Evolutionary conservation across 331 rosid species (phyloP), one percentile per base, ranked within the genome.

Genomic region (Acacia concinna): DNA sequence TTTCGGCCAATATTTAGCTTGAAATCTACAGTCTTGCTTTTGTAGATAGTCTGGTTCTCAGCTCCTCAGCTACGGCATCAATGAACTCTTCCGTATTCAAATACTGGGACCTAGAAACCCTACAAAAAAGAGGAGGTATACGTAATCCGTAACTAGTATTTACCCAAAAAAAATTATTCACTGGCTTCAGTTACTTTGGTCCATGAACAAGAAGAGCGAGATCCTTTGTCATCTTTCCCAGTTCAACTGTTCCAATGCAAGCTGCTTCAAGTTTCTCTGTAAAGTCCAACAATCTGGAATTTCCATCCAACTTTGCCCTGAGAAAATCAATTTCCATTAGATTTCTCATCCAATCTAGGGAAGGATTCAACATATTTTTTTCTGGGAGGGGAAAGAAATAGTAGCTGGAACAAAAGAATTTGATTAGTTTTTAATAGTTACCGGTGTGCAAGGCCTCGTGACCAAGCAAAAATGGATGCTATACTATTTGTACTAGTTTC

Each of bases 401-500:
- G 18, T 4, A 67, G 31, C 18, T 37, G 11, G 72, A 14, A 57
- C 15, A 60, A 4, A 30, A 27, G 13, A 23, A n/a, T 37, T 21
- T 40, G 73, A 67, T 12, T 21, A 68, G 34, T 43, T 77, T 47
- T 68, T 51, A 40, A 56, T 34, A 4, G 13, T 57, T 84, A 92
- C 98, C 98, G 85, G 81, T 94, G 98, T 15, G 97, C 91, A 72
- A 94, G 97, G 73, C 98, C 98, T 6, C 90, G 85, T 17, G 98
- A 83, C 98, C 97, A 94, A 82, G 98, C 98, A 78, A 94, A 94
- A 62, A 94, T 92, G 41, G 98, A 94, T 25, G 97, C 97, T 82
- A 94, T 92, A 87, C 97, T 94, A 84, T 92, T 94, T 82, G 98
- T 94, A 90, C 98, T 92, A 57, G 98, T 94, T 94, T 94, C 98